Base-by-base conservation (phyloP, 2,329 filamentous ascomycete genomes). In the Lecanicillium sp. region DNA sequence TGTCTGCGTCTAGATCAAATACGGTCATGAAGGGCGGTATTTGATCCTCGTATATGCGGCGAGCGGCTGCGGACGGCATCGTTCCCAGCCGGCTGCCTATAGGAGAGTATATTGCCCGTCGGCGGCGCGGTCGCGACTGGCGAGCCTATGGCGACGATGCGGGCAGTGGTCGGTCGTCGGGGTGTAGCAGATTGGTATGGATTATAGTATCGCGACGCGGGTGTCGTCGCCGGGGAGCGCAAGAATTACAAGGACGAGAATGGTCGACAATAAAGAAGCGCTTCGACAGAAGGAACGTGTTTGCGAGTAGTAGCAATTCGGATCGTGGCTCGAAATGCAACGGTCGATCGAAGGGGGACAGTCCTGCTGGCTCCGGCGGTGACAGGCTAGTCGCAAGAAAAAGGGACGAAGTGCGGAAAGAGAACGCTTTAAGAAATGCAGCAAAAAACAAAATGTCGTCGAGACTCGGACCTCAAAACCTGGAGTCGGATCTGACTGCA, bases 21-120 rank as follows among this genome's bases (percentile, higher is more conserved):
- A 86, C 81, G 41, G 81, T 81, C 80, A 84, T 84, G 53, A 86
- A 84, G 17, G 81, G 79, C 56, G 81, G 81, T 69, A 86, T 81
- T 59, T 81, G 77, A 55, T 81, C 77, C 66, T 81, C 76, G 58
- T 77, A 80, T 51, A 79, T 58, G 58, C 74, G 72, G 50, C 76
- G 67, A 38, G 74, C 68, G 42, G 77, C 69, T 48, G 77, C 72
- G 51, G 76, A 79, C 60, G 75, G 74, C 77, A 81, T 81, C 46
- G 61, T 76, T 46, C 46, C 44, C 28, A 29, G 37, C 35, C 43
- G 35, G 33, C 29, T 28, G 34, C 17, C 34, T 28, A 15, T 13
- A 34, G 19, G 25, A 32, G 30, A 20, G 30, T 6, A 15, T 10
- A 9, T 13, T 30, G 13, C 15, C 13, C 14, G 35, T 28, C 31